Evolutionary conservation across 495 filamentous ascomycete species (phyloP), one percentile per base, ranked within the genome.

Genomic region (Podospora australis): DNA sequence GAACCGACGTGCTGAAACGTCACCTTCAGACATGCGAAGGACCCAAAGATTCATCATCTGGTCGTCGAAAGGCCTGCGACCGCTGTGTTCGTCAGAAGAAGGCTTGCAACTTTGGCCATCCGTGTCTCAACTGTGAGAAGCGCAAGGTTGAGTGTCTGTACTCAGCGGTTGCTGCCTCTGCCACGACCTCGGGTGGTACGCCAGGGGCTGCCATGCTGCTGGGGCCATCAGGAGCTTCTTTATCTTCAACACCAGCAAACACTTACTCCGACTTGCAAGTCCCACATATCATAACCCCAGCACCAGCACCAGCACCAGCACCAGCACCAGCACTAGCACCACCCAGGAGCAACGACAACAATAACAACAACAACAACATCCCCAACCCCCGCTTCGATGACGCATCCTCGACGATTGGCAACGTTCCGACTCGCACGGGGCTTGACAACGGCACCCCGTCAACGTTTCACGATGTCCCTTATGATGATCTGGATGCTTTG

Each of bases 71-170:
- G 17, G 55, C 60, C 23, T 64, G 60, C 24, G 58, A 64, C 39
- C 55, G 60, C 46, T 64, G 60, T 32, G 60, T 64, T 11, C 55
- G 58, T 43, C 58, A 61, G 44, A 64, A 64, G 44, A 64, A 62
- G 53, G 60, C 58, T 20, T 64, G 60, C 53, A 61, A 58, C 53
- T 59, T 58, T 10, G 28, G 36, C 24, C 58, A 62, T 38, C 60
- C 60, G 0, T 64, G 60, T 40, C 46, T 55, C 39, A 64, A 62
- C 47, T 64, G 60, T 44, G 53, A 53, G 34, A 52, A 50, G 22
- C 53, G 60, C 10, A 34, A 39, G 6, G 53, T 55, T 24, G 46
- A 49, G 39, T 64, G 60, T 40, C 19, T 46, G 26, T 64, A 64
- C 29, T 58, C 56, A 38, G 51, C n/a, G n/a, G n/a, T 30, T 40